These are phyloP conservation scores for Apiotrichum mycotoxinovorans DNA, from an alignment of 1,284 basidiomycete species.

Conservation along the genomic window DNA sequence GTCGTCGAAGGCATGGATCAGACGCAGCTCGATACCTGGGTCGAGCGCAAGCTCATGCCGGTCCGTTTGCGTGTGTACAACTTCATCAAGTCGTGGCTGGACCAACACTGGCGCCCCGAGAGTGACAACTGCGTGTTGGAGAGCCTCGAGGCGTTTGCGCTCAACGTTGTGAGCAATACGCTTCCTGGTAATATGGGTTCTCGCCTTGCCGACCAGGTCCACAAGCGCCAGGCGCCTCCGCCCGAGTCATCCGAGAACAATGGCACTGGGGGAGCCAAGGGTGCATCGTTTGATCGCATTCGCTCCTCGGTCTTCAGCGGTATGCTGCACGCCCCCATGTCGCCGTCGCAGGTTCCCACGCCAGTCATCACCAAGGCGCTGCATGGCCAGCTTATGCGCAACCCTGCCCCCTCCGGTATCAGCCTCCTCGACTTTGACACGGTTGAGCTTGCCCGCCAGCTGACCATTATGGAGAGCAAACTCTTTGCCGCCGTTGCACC, in stretches of 20 bases:
- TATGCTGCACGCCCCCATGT: slow-evolving; percentile 6
- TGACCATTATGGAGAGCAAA: slow-evolving; percentile 87
- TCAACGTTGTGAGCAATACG: slow-evolving; percentile 33
- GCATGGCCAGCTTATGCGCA: slow-evolving; percentile 53
- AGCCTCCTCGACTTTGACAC: slow-evolving; percentile 88
- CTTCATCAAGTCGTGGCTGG: slow-evolving; percentile 89
- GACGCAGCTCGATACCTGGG: slow-evolving; percentile 70
- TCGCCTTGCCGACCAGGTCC: slow-evolving; percentile 37
- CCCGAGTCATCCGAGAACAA: slow-evolving; percentile 11
- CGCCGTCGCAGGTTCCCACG: slow-evolving; percentile 36
- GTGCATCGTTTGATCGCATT: slow-evolving; percentile 20
- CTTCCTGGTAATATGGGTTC: slow-evolving; percentile 39
- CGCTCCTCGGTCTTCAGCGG: slow-evolving; percentile 8
- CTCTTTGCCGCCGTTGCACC: slow-evolving; percentile 85
- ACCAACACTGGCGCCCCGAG: slow-evolving; percentile 76
- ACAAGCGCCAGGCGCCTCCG: slow-evolving; percentile 20
- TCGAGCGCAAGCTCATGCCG: slow-evolving; percentile 78
- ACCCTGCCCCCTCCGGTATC: slow-evolving; percentile 58
- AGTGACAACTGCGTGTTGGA: slow-evolving; percentile 55
- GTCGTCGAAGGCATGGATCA: slow-evolving; percentile 29
- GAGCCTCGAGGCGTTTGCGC: slow-evolving; percentile 48
- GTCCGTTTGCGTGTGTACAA: slow-evolving; percentile 86
- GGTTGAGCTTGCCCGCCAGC: slow-evolving; percentile 84
- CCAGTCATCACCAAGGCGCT: slow-evolving; percentile 82
- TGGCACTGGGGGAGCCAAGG: neutral